Conservation (phyloP, 2,329 filamentous ascomycete genomes). For the Stachybotrys elegans region DNA sequence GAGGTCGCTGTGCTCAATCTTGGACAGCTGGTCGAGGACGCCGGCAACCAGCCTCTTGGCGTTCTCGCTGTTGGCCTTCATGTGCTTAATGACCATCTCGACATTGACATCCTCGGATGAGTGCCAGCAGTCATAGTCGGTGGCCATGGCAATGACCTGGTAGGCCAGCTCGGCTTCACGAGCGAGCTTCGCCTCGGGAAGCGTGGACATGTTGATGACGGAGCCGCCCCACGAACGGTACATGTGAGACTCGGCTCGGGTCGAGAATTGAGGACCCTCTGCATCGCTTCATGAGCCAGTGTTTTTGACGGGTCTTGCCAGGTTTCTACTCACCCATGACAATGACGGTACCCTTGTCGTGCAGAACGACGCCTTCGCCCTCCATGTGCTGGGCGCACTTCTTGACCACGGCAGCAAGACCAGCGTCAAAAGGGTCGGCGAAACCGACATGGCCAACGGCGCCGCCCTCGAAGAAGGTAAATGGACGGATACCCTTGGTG, state of each 20-base stretch:
- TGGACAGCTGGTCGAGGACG: constrained; percentile 79
- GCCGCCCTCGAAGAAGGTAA: constrained; percentile 92
- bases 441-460: constrained; percentile 94
- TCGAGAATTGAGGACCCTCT: constrained; percentile 98
- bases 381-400: constrained; percentile 70
- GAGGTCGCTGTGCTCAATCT: constrained; percentile 69
- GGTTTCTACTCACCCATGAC: constrained; percentile 67
- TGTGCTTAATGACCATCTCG: constrained; percentile 94
- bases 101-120: constrained; percentile 80
- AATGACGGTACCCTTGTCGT: constrained; percentile 78
- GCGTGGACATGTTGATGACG: constrained; percentile 96
- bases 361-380: constrained; percentile 79
- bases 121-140: constrained; percentile 99
- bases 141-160: constrained; percentile 99
- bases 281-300: constrained; percentile 14
- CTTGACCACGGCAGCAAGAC: constrained; percentile 70
- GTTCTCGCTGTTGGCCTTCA: constrained; percentile 89
- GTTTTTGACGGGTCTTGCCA: no score
- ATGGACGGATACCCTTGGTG: constrained; percentile 89
- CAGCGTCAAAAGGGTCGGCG: constrained; percentile 86
- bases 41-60: constrained; percentile 79
- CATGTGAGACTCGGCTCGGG: constrained; percentile 89
- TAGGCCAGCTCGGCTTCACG: constrained; percentile 95
- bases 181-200: constrained; percentile 94
- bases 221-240: constrained; percentile 91